Base-by-base conservation (phyloP, 192 early-diverging fungal genomes). In the Podila minutissima region DNA sequence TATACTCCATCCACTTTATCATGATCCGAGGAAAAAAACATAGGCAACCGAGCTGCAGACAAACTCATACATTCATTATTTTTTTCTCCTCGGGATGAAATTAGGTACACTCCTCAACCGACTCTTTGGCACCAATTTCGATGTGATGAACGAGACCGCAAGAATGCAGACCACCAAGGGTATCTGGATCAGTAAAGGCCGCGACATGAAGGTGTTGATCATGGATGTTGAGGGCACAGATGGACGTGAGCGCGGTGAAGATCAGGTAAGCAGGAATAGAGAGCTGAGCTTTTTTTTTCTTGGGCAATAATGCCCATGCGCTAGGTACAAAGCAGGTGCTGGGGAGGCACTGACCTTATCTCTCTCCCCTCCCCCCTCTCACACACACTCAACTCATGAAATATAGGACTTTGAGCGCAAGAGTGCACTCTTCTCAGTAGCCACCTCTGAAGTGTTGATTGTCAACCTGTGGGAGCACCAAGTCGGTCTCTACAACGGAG, bases 211-310 rank as follows among this genome's bases (percentile, higher is more conserved):
- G 59, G 89, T 97, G 28, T 85, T 99, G 19, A 94, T 99, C 31
- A 90, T 99, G 88, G 98, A 99, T 85, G 98, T 99, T 7, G 77
- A 99, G 81, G 98, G 98, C 69, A 98, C 97, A 0, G 98, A 99
- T 74, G 98, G 98, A 46, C 92, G 97, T 50, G 98, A 99, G 81
- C 93, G 97, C 58, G 97, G 98, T 63, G 98, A 99, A 85, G 94
- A 99, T 74, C 96, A 98, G 81, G 83, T 84, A 74, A 61, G 15
- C 29, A 61, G n/a, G 31, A 33, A 55, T 11, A 55, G 17, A 24
- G n/a, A 55, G 24, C 53, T 26, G n/a, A 55, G 53, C 15, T 46
- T 17, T 46, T 46, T 17, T 46, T 41, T 46, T 46, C 41, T 3
- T 46, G 41, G 15, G 41, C 15, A 46, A 29, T 29, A 46, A 46